Conservation (phyloP, 768 basidiomycete species). For the Coprinopsis marcescibilis region DNA sequence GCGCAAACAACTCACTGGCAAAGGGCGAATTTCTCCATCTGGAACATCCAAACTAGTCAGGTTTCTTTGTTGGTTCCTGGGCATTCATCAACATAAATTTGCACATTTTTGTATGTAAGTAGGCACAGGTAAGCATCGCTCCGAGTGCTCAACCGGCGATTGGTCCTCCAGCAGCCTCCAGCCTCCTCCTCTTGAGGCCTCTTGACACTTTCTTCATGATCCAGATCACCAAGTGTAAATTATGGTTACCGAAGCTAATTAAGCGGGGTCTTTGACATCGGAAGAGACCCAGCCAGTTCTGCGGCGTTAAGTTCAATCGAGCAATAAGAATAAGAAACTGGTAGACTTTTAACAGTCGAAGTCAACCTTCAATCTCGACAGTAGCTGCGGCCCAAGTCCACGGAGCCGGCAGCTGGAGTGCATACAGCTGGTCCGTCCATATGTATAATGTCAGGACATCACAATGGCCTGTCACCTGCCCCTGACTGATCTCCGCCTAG, state of each 20-base stretch:
- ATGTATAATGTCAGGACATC: neutral
- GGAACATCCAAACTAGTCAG: neutral
- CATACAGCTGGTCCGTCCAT: too few relatives aligned
- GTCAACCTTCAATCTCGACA: too few relatives aligned
- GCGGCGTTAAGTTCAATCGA: too few relatives aligned
- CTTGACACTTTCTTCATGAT: too few relatives aligned
- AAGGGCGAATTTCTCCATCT: neutral
- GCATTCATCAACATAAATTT: neutral
- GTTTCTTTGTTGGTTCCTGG: slow-evolving; percentile 9
- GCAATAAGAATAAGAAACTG: too few relatives aligned
- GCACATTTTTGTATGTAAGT: neutral
- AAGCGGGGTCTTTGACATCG: neutral
- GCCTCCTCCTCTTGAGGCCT: too few relatives aligned
- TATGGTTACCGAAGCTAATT: neutral
- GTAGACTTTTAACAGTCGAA: neutral
- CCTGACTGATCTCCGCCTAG: neutral
- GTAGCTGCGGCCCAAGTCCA: too few relatives aligned
- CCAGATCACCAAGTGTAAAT: neutral
- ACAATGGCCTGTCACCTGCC: neutral
- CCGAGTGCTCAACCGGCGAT: too few relatives aligned
- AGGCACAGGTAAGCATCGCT: too few relatives aligned
- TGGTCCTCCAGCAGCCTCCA: neutral
- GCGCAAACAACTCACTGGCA: neutral
- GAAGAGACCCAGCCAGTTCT: neutral
- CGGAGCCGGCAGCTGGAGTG: too few relatives aligned